A percentile compares a stretch with the other conserved stretches of the same genome.
Conservation (phyloP, 768 basidiomycete genomes). For the Suillus weaverae region DNA sequence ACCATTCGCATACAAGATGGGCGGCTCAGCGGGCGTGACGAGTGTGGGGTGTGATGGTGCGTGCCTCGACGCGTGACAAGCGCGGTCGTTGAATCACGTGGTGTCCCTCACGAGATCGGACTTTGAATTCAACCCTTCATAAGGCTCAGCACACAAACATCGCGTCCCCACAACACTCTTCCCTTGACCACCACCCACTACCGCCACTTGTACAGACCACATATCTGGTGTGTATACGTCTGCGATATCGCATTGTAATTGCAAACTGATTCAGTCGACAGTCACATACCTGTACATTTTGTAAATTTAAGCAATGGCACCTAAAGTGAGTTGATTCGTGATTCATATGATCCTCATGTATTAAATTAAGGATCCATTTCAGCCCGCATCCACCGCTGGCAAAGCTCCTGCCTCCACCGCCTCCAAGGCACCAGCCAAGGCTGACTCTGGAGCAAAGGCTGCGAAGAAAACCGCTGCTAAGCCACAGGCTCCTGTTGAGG, state of each 20-base stretch:
- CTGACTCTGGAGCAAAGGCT: conserved; percentile 46
- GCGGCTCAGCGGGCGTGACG: not conserved
- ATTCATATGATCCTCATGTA: conserved; percentile 14
- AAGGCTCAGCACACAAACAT: conserved; percentile 29
- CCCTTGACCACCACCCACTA: conserved; percentile 32
- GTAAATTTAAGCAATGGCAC: conserved; percentile 36
- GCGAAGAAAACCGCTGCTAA: conserved; percentile 66
- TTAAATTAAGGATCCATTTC: conserved; percentile 5
- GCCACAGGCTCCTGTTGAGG: conserved; percentile 48
- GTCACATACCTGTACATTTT: conserved; percentile 33
- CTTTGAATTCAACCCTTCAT: conserved; percentile 38
- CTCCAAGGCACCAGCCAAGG: conserved; percentile 56
- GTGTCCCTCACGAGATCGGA: conserved; percentile 26
- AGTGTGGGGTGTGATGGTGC: conserved; percentile 8
- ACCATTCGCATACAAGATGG: not conserved
- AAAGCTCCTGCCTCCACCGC: conserved; percentile 52
- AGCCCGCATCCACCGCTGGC: conserved; percentile 43
- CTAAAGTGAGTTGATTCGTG: conserved; percentile 31
- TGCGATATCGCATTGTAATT: conserved; percentile 5
- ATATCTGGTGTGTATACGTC: conserved; percentile 24
- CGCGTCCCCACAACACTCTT: conserved; percentile 30
- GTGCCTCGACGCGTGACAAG: conserved; percentile 33
- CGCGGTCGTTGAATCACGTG: conserved; percentile 39
- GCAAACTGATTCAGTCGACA: conserved; percentile 18
- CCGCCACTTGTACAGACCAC: conserved; percentile 16